A percentile compares a stretch with the other conserved stretches of the same genome.
Conservation (phyloP, 1,139 yeast genomes). For the Dujonia santamariae region DNA sequence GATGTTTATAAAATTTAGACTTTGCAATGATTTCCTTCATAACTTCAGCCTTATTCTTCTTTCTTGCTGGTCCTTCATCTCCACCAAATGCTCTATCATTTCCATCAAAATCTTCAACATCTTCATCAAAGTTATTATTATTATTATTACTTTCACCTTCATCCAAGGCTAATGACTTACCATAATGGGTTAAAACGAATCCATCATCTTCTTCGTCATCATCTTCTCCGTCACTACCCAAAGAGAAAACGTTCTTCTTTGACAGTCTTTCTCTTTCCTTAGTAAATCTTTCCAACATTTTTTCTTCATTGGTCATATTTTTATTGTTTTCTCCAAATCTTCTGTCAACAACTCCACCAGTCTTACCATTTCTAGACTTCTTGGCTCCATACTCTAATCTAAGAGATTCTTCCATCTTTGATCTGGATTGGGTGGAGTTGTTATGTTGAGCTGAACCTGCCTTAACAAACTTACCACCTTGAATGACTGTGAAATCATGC, state of each 20-base stretch:
- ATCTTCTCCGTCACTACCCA: constrained; percentile 66
- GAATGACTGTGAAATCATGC: constrained; percentile 55
- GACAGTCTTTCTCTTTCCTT: constrained; percentile 70
- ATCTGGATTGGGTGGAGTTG: constrained; percentile 51
- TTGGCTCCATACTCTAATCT: constrained; percentile 64
- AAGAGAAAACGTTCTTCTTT: constrained; percentile 58
- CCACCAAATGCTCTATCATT: constrained; percentile 26
- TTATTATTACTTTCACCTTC: constrained; percentile 42
- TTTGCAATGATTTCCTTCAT: constrained; percentile 97
- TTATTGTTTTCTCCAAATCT: constrained; percentile 89
- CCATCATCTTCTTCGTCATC: constrained; percentile 44
- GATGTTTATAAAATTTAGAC: constrained; percentile 84
- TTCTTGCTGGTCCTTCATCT: constrained; percentile 40
- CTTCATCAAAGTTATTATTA: constrained; percentile 16
- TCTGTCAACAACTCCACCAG: constrained; percentile 78
- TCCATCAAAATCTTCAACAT: constrained; percentile 28
- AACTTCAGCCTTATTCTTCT: constrained; percentile 89
- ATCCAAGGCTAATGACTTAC: constrained; percentile 59
- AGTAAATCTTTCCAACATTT: constrained; percentile 92
- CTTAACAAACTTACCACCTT: constrained; percentile 52
- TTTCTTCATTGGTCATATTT: constrained; percentile 76
- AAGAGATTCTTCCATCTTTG: constrained; percentile 74
- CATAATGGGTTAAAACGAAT: constrained; percentile 70
- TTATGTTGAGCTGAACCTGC: constrained; percentile 53
- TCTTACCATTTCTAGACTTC: constrained; percentile 58